phyloP scores from a whole-genome alignment of 208 protist species.

The Wallacemonas sp. region DNA sequence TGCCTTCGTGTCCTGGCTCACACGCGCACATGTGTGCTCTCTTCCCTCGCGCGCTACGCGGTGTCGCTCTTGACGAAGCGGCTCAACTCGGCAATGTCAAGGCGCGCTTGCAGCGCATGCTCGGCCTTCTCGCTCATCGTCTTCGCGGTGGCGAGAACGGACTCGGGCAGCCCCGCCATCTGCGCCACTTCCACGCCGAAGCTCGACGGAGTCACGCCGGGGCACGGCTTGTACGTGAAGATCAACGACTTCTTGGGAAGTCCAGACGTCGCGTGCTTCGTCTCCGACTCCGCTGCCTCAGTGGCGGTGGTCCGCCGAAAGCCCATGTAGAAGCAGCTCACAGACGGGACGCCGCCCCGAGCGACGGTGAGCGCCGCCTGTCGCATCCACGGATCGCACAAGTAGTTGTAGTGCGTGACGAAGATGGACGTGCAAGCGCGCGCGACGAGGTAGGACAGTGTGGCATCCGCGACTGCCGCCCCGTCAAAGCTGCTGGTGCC shows the following conservation, averaged over 20 bases:
- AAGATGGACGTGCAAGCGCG: constrained; percentile 86
- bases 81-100: constrained; percentile 29
- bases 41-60: background rate
- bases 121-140: constrained; percentile 55
- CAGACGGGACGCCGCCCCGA: constrained; percentile 7
- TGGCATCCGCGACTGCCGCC: constrained; percentile 90
- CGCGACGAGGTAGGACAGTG: constrained; percentile 89
- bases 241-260: constrained; percentile 34
- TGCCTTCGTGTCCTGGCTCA: background rate
- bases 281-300: constrained; percentile 2
- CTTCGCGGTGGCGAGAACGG: constrained; percentile 66
- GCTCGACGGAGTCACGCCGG: constrained; percentile 84
- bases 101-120: constrained; percentile 31
- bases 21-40: background rate
- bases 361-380: background rate
- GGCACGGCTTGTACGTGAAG: constrained; percentile 85
- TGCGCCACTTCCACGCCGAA: constrained; percentile 92
- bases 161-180: constrained; percentile 75
- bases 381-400: constrained; percentile 59
- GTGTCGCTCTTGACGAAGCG: constrained; percentile 13
- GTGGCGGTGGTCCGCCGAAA: constrained; percentile 33
- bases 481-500: constrained; percentile 96
- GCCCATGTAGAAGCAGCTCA: constrained; percentile 88
- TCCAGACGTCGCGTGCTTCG: constrained; percentile 63
- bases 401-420: constrained; percentile 95